Evolutionary conservation across 2,329 filamentous ascomycete genomes (phyloP), one percentile per base, ranked within the genome.

Genomic region (Pseudocercospora crystallina): DNA sequence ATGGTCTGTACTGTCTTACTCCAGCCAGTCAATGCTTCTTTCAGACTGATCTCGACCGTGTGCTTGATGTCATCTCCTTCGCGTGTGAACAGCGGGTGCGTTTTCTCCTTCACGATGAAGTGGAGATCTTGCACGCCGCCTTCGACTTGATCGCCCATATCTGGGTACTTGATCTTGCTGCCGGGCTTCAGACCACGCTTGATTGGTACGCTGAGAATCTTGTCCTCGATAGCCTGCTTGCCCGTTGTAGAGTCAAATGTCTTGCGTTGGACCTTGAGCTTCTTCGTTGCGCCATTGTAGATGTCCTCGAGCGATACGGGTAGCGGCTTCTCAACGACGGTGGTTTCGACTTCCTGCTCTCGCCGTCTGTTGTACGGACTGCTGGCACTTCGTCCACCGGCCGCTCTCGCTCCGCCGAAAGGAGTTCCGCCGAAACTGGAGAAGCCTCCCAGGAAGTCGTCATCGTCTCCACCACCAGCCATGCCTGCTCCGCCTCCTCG

Each of bases 261-360:
- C 82, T 97, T 97, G 65, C 92, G 83, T 65, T 96, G 96, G 59
- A 97, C 95, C 76, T 94, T 95, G 80, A 99, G 90, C 80, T 95
- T 96, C 82, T 99, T 99, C 42, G 87, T 90, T 32, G 84, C 83
- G 35, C 94, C 94, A 20, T 80, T 85, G 75, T 83, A 97, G 55
- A 97, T 74, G 65, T 99, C 94, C 71, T 99, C 94, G 31, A 99
- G 75, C 2, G 87, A 83, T 15, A 99, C 76, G 2, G 85, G 83
- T 56, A 99, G 71, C 39, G 87, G 84, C 65, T 89, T 86, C 73
- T 97, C 92, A 9, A 97, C 86, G 1, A 95, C 91, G 0, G 90
- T 90, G 13, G 95, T 88, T 68, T 97, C 92, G 0, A 90, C 88
- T 3, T 89, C 89, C 5, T 78, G 70, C 71, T 77, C 63, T 65